Percentiles rank a stretch among this genome's conserved stretches.
Evolutionary conservation across 202 grass and related monocot species (phyloP).

Genomic region (Setaria italica): DNA sequence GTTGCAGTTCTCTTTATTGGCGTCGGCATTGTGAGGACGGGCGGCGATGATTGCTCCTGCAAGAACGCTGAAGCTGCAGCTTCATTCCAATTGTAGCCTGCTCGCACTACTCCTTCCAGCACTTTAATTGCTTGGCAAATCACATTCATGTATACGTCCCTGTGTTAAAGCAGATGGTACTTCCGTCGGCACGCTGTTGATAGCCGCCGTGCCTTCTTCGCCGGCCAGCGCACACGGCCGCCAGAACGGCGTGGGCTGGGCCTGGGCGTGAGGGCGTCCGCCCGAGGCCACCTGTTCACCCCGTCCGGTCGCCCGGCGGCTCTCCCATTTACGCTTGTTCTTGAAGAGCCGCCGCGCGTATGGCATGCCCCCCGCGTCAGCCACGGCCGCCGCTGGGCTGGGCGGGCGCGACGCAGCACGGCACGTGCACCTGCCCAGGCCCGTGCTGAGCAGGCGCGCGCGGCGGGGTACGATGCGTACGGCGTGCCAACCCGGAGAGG

Average conservation of each 20-base stretch:
- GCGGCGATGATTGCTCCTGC: constrained; percentile 38
- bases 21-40: background rate
- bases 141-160: background rate
- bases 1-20: constrained; percentile 12
- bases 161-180: background rate
- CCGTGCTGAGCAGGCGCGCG: background rate
- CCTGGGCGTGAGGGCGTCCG: background rate
- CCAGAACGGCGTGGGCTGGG: too few species aligned
- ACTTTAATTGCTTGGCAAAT: background rate
- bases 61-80: background rate
- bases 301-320: constrained; percentile 1
- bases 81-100: constrained; percentile 42
- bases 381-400: background rate
- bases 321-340: background rate
- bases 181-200: background rate
- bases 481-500: constrained; percentile 3
- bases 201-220: background rate
- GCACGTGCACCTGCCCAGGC: background rate
- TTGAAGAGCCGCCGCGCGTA: constrained; percentile 14
- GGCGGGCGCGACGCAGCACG: background rate
- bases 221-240: background rate
- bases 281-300: background rate
- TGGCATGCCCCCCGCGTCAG: background rate
- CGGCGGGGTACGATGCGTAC: background rate
- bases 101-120: background rate